Percentiles rank a stretch among this genome's conserved stretches.
Conservation (phyloP, 2,329 filamentous ascomycete species). For the Botryotinia globosa region DNA sequence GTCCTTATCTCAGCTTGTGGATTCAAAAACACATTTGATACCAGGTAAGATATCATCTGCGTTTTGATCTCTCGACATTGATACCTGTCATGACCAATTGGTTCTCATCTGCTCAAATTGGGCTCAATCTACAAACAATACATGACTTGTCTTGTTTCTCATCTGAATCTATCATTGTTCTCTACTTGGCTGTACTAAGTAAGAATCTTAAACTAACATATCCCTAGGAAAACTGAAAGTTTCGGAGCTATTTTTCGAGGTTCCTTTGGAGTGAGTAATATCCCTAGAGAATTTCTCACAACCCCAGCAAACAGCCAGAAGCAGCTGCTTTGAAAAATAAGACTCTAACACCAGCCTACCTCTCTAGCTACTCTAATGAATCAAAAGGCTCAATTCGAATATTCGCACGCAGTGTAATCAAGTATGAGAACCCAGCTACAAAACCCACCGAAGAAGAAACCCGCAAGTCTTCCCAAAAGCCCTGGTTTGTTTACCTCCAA, state of each 20-base stretch:
- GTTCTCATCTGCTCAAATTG: neutral
- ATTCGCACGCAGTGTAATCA: constrained; percentile 73
- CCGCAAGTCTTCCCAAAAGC: constrained; percentile 49
- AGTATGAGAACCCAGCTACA: constrained; percentile 55
- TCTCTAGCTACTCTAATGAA: constrained; percentile 14
- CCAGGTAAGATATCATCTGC: constrained; percentile 20
- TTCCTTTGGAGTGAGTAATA: constrained; percentile 76
- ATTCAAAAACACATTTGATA: constrained; percentile 24
- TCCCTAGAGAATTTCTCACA: constrained; percentile 44
- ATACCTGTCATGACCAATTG: neutral
- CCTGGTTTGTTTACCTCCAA: constrained; percentile 71
- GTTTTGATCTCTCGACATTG: neutral
- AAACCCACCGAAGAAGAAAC: constrained; percentile 39
- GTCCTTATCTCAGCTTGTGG: constrained; percentile 34
- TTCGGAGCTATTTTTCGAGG: constrained; percentile 82
- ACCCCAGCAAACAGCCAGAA: neutral
- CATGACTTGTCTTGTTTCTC: neutral
- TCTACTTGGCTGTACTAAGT: too few species aligned
- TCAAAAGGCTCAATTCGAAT: constrained; percentile 60
- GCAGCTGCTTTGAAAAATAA: constrained; percentile 52
- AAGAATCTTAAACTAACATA: constrained; percentile 9
- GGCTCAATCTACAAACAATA: neutral
- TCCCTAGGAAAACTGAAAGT: constrained; percentile 68
- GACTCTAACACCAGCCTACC: constrained; percentile 22
- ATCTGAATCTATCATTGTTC: neutral